Percentiles rank a stretch among this genome's conserved stretches.
These are phyloP conservation scores for Calonectria pseudoturangicola DNA, from an alignment of 2,329 filamentous ascomycete species.

Conservation along the genomic window DNA sequence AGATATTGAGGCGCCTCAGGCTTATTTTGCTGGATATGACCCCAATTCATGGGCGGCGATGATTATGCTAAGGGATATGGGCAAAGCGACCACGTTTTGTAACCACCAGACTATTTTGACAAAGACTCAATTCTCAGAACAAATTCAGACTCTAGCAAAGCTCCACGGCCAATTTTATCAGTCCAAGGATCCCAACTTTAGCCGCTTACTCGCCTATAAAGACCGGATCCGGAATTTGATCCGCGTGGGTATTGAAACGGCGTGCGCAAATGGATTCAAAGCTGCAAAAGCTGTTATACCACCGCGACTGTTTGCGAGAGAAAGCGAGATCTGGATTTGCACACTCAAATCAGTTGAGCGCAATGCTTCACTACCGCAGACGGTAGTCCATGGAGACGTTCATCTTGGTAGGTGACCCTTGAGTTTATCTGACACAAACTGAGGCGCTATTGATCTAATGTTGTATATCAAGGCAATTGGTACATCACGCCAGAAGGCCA, in stretches of 20 bases:
- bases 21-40: slow-evolving; percentile 7
- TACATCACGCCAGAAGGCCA: not conserved
- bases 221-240: slow-evolving; percentile 4
- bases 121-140: not conserved
- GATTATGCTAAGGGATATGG: not conserved
- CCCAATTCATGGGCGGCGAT: not conserved
- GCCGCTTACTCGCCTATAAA: not conserved
- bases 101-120: not conserved
- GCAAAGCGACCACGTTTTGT: not conserved
- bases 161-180: slow-evolving; percentile 7
- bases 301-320: not conserved
- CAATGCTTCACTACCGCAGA: slow-evolving; percentile 13
- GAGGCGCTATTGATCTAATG: not conserved
- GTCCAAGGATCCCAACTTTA: not conserved
- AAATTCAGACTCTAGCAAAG: not conserved
- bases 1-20: not conserved
- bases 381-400: slow-evolving; percentile 9
- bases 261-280: not conserved
- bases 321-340: not conserved
- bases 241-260: not conserved
- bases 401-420: not conserved
- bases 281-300: not conserved
- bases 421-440: not conserved
- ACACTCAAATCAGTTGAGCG: not conserved
- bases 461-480: not conserved